phyloP scores from a whole-genome alignment of 345 rosid species.

The Eucalyptus cloeziana region DNA sequence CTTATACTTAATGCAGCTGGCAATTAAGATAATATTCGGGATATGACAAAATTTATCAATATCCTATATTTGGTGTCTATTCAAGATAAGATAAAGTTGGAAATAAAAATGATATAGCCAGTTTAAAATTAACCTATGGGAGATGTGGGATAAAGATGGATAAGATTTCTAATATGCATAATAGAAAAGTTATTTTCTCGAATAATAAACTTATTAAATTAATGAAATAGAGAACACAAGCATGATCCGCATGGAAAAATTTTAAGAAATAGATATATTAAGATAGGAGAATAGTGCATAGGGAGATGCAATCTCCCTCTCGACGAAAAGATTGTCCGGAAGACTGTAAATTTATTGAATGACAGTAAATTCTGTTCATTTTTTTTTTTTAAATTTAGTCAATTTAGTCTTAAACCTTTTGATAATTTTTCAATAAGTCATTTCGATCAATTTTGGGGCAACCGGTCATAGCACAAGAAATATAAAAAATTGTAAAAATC shows the following conservation, averaged over 20 bases:
- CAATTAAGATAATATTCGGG: too few species aligned
- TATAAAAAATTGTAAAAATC: background rate
- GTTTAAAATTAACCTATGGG: too few species aligned
- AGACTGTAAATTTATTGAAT: accelerated
- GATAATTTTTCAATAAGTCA: background rate
- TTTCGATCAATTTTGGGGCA: accelerated
- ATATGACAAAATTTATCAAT: too few species aligned
- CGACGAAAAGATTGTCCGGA: background rate
- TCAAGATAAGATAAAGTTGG: too few species aligned
- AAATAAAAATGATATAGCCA: too few species aligned
- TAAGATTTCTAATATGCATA: too few species aligned
- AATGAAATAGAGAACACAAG: background rate
- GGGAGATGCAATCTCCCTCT: background rate
- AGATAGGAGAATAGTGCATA: background rate
- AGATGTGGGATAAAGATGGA: too few species aligned
- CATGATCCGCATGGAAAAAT: background rate
- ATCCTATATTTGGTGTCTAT: too few species aligned
- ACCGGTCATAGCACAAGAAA: background rate
- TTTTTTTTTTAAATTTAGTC: background rate
- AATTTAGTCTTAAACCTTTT: background rate
- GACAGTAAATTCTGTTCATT: accelerated
- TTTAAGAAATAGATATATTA: background rate
- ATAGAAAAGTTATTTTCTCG: too few species aligned
- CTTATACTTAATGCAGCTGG: too few species aligned
- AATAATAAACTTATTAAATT: too few species aligned